Evolutionary conservation across 139 green algal genomes (phyloP), one percentile per base, ranked within the genome.

Genomic region (Desmodesmus armatus): DNA sequence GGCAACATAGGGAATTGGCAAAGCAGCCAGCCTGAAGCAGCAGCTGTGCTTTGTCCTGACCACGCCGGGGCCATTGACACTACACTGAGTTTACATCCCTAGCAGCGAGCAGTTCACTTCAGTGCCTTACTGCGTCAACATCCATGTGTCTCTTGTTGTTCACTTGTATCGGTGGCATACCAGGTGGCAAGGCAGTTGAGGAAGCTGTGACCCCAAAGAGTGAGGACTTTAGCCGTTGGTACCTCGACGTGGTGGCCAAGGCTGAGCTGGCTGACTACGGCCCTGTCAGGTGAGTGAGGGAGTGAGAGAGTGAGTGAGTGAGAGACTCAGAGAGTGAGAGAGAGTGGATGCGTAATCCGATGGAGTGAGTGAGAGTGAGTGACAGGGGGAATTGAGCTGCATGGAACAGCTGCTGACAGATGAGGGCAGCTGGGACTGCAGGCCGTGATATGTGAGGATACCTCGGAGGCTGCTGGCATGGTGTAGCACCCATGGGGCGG

Each of bases 251-350:
- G 47, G 95, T 99, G 41, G 89, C 94, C 7, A 95, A 98, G 82
- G 95, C 93, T 25, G 90, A 99, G 91, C 93, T 99, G 51, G 98
- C 96, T 3, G 97, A 99, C 88, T 99, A 99, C 88, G 98, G 98
- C 3, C 98, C 98, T 11, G 98, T 99, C 39, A 62, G 92, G 90
- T 94, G 80, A 41, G 74, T 15, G 60, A 70, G 60, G n/a, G n/a
- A n/a, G n/a, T n/a, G 58, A 66, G 58, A 19, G n/a, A 25, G 53
- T 63, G 53, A 58, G 47, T 70, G 60, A 37, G 60, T 35, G n/a
- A n/a, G n/a, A n/a, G n/a, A n/a, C n/a, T n/a, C n/a, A n/a, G n/a
- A n/a, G n/a, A n/a, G n/a, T n/a, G n/a, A n/a, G n/a, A n/a, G n/a
- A n/a, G n/a, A n/a, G n/a, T n/a, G n/a, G n/a, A n/a, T n/a, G n/a